phyloP scores from a whole-genome alignment of 2,329 filamentous ascomycete species.

The Xylaria sp. region DNA sequence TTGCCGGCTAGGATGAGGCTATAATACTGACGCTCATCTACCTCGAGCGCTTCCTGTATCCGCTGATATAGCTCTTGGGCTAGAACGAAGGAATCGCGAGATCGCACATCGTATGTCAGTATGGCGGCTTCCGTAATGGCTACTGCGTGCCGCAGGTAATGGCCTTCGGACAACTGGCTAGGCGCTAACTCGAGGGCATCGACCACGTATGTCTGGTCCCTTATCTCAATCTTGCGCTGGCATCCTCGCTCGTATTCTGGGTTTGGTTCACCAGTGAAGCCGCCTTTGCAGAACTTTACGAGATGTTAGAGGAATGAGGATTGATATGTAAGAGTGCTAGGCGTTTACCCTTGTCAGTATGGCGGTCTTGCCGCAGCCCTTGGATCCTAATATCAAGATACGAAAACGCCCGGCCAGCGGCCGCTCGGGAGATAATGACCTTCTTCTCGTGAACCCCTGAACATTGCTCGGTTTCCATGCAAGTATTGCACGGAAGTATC shows the following conservation, averaged over 20 bases:
- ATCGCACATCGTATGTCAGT: slow-evolving; percentile 43
- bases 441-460: slow-evolving; percentile 39
- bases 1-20: slow-evolving; percentile 48
- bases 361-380: slow-evolving; percentile 55
- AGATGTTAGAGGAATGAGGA: slow-evolving; percentile 17
- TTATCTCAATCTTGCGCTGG: slow-evolving; percentile 50
- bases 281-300: slow-evolving; percentile 49
- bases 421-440: slow-evolving; percentile 30
- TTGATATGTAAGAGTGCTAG: not conserved
- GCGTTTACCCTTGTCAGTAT: slow-evolving; percentile 51
- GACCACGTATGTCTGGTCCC: slow-evolving; percentile 48
- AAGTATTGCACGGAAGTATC: slow-evolving; percentile 54
- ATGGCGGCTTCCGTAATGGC: slow-evolving; percentile 55
- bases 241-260: slow-evolving; percentile 48
- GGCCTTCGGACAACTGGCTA: slow-evolving; percentile 47
- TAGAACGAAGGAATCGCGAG: slow-evolving; percentile 43
- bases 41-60: slow-evolving; percentile 45
- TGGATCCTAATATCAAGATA: slow-evolving; percentile 53
- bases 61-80: slow-evolving; percentile 32
- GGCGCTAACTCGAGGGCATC: slow-evolving; percentile 53
- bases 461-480: slow-evolving; percentile 51
- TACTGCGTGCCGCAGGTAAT: slow-evolving; percentile 52
- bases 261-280: slow-evolving; percentile 45
- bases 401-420: slow-evolving; percentile 51
- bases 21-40: slow-evolving; percentile 29